phyloP scores from a whole-genome alignment of 2,329 filamentous ascomycete species.

The Ophiostoma montium region DNA sequence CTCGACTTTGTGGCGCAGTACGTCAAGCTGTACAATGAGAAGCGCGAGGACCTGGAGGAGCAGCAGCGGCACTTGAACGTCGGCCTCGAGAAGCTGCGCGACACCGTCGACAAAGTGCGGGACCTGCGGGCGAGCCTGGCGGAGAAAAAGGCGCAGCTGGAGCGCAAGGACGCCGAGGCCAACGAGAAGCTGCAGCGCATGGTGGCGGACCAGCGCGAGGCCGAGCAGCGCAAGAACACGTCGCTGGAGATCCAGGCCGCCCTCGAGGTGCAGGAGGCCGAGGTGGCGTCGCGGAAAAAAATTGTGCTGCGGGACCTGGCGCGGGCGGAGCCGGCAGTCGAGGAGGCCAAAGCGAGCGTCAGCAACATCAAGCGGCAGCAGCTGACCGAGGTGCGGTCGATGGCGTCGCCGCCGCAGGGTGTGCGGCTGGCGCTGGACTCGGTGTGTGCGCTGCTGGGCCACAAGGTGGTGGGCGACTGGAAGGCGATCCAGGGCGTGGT shows the following conservation, averaged over 20 bases:
- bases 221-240: conserved; percentile 76
- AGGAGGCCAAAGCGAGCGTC: conserved; percentile 88
- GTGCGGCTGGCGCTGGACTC: conserved; percentile 87
- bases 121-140: conserved; percentile 83
- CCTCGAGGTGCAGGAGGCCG: conserved; percentile 76
- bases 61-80: conserved; percentile 97
- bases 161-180: conserved; percentile 86
- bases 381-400: conserved; percentile 91
- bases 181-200: conserved; percentile 96
- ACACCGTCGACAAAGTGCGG: conserved; percentile 93
- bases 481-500: conserved; percentile 81
- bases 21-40: conserved; percentile 93
- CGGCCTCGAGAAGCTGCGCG: conserved; percentile 89
- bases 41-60: conserved; percentile 95
- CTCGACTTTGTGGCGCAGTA: conserved; percentile 97
- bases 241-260: conserved; percentile 81
- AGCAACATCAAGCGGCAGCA: conserved; percentile 98
- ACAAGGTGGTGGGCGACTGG: conserved; percentile 78
- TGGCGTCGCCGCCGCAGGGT: conserved; percentile 82
- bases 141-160: conserved; percentile 85
- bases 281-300: conserved; percentile 69
- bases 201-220: conserved; percentile 90
- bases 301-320: conserved; percentile 80
- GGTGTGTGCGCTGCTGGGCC: conserved; percentile 88
- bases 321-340: conserved; percentile 80